Base-by-base conservation (phyloP, 371 early-diverging fungal species). In the Saksenaea vasiformis region DNA sequence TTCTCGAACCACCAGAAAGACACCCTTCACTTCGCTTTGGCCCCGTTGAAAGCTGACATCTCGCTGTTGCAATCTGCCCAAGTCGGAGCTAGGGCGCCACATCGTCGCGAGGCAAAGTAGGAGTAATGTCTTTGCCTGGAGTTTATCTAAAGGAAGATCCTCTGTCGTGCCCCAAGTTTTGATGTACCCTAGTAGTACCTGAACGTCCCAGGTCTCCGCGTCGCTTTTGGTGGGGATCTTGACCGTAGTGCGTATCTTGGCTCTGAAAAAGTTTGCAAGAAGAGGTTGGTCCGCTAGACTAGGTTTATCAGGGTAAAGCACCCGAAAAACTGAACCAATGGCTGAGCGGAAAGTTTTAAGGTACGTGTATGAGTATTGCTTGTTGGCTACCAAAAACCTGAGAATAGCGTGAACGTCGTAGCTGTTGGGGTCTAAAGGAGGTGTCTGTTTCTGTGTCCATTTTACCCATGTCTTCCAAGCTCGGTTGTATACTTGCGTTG, bases 401-500 rank as follows among this genome's bases (percentile, higher is more conserved):
- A 47, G 22, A 10, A 47, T 10, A 22, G 3, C 7, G 5, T 22
- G 19, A 22, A n/a, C 4, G 24, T 22, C 22, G 22, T 47, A 26
- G 7, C 3, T 11, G 9, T 47, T 47, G 17, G 27, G 51, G 5
- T 47, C 51, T 22, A 47, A 5, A 22, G n/a, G n/a, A 0, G 27
- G 51, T 19, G 10, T 10, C 3, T 26, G 27, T n/a, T 3, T 7
- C 9, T 47, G n/a, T 3, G 19, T 5, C 65, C 61, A 65, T 5
- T 17, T 8, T 37, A 44, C 44, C 53, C 38, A 65, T 27, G 43
- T 31, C 7, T 56, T 39, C 64, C 70, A 66, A 2, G 13, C 47
- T 59, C n/a, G 31, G 36, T 66, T 51, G 57, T 71, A 71, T 1
- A 54, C 24, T 31, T 64, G 58, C 1, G 36, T 41, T 13, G 36